Base-by-base conservation (phyloP, 768 basidiomycete species). In the Crepidotus variabilis region DNA sequence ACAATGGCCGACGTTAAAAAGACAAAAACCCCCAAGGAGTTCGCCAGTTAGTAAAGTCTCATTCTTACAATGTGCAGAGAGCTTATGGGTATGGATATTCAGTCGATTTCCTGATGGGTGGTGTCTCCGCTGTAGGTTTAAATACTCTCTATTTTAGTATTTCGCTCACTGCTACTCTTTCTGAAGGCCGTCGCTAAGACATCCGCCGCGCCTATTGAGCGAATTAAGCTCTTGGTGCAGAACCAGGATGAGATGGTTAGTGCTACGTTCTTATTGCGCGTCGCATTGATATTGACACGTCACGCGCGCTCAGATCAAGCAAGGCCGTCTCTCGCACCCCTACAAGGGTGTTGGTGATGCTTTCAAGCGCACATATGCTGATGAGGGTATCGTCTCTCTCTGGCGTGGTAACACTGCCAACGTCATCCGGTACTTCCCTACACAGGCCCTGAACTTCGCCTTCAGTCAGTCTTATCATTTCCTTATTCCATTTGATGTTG, bases 381-480 rank as follows among this genome's bases (percentile, higher is more conserved):
- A 98, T 14, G 97, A 99, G 82, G 97, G 97, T 74, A 78, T 97
- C 52, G 81, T 94, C 60, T 90, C 97, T 20, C 81, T 99, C 69
- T 98, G 97, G 97, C 82, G 97, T 79, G 97, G 97, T 76, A 99
- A 99, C 87, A 98, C 96, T 57, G 96, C 97, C 85, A 99, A 99
- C 79, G 97, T 99, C 78, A 97, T 99, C 80, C 95, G 97, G 73
- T 99, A 99, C 90, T 99, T 99, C 94, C 97, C 97, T 52, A 99
- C 97, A 56, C 96, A 99, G 75, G 97, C 97, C 39, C 78, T 98
- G 67, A 99, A 99, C 91, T 98, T 99, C 69, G 96, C 96, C 72
- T 98, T 98, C 90, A 98, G 92, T 97, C 65, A 66, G 94, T 85
- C 43, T 64, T 50, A 57, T 48, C 56, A 50, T 49, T 35, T 4